Percentiles rank a stretch among this genome's conserved stretches.
These are phyloP conservation scores for Tylopilus rubrobrunneus DNA, from an alignment of 768 basidiomycete genomes.

Conservation along the genomic window DNA sequence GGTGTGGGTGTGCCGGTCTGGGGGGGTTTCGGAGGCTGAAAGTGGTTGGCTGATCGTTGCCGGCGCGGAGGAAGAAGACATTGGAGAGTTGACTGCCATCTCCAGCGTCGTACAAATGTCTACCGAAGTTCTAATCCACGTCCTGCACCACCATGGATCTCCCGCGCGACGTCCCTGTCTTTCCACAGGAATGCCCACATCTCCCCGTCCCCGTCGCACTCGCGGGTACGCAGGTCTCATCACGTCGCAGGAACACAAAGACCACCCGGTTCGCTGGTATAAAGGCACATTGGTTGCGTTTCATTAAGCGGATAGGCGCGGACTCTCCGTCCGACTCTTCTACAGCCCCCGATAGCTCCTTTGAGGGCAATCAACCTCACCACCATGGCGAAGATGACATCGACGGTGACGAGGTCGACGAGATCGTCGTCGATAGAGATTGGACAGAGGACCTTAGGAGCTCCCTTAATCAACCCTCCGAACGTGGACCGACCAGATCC, in stretches of 20 bases:
- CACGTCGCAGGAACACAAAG: conserved; percentile 32
- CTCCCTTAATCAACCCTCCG: conserved; percentile 50
- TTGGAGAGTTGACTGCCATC: conserved; percentile 12
- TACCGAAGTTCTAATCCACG: not conserved
- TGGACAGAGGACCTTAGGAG: conserved; percentile 62
- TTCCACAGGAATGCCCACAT: conserved; percentile 12
- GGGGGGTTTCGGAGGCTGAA: not conserved
- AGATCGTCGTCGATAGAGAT: conserved; percentile 71
- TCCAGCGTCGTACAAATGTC: conserved; percentile 3
- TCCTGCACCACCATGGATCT: conserved; percentile 3
- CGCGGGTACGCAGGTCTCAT: conserved; percentile 18
- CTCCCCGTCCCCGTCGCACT: conserved; percentile 45
- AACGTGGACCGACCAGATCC: conserved; percentile 43
- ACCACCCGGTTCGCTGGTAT: conserved; percentile 38
- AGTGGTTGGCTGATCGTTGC: not conserved
- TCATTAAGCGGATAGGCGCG: conserved; percentile 53
- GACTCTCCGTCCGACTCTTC: conserved; percentile 58
- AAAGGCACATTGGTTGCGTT: conserved; percentile 44
- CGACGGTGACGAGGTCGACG: conserved; percentile 49
- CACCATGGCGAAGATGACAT: conserved; percentile 28
- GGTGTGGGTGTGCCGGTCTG: not conserved
- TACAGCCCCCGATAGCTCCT: conserved; percentile 44
- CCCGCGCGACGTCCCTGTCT: not conserved
- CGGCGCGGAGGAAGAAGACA: not conserved
- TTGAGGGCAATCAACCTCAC: conserved; percentile 36